These are phyloP conservation scores for Saposhnikovia divaricata DNA, from an alignment of 129 eudicot genomes.

Conservation along the genomic window DNA sequence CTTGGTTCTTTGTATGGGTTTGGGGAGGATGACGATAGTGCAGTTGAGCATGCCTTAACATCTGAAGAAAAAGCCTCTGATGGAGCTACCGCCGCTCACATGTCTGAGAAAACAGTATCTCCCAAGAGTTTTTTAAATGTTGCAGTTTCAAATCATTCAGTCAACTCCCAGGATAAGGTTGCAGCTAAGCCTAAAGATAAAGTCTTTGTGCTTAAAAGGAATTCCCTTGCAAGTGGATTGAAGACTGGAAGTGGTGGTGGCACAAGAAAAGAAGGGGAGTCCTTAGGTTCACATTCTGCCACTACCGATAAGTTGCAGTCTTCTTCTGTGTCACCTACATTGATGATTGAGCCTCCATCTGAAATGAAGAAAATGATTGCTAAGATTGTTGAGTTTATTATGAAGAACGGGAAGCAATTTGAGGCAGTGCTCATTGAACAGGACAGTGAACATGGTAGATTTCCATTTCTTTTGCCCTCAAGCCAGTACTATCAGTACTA, in stretches of 20 bases:
- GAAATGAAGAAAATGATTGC: conserved; percentile 64
- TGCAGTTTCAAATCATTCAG: conserved; percentile 23
- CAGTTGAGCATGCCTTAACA: conserved; percentile 27
- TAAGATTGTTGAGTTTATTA: conserved; percentile 70
- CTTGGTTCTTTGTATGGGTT: conserved; percentile 93
- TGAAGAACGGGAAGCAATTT: conserved; percentile 83
- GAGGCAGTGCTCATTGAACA: conserved; percentile 86
- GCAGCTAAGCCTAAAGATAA: conserved; percentile 43
- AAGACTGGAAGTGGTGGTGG: conserved; percentile 35
- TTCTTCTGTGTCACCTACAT: conserved; percentile 31
- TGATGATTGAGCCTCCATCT: conserved; percentile 68
- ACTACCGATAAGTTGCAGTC: conserved; percentile 31
- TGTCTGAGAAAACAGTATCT: conserved; percentile 13
- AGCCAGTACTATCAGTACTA: conserved; percentile 82
- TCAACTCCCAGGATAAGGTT: conserved; percentile 44
- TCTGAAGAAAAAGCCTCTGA: conserved; percentile 25
- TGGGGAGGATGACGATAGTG: conserved; percentile 79
- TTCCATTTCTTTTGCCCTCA: conserved; percentile 76
- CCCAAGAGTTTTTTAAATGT: conserved; percentile 19
- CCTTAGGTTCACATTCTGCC: conserved; percentile 28
- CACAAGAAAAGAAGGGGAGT: conserved; percentile 32
- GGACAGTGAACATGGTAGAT: conserved; percentile 71
- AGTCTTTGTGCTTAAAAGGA: conserved; percentile 32
- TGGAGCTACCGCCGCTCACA: conserved; percentile 19
- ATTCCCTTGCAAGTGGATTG: conserved; percentile 24